Evolutionary conservation across 805 yeast species (phyloP).

Genomic region (Monosporozyma aerobia): DNA sequence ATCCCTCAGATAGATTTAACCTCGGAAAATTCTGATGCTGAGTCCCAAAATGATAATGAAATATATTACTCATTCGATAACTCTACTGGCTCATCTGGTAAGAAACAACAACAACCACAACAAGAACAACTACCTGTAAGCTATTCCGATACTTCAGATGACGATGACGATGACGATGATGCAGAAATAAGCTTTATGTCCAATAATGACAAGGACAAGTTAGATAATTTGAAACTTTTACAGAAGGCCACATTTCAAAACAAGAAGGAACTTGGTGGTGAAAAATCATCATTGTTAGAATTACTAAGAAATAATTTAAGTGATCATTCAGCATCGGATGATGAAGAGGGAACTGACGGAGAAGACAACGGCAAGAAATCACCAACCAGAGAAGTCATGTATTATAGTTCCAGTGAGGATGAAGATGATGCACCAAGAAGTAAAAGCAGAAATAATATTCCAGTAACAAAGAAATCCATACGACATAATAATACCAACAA

Average conservation of each 20-base stretch:
- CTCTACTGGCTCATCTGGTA: neutral
- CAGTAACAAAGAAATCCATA: conserved; percentile 21
- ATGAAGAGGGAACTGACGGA: neutral
- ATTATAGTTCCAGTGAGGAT: conserved; percentile 1
- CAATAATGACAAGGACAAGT: conserved; percentile 1
- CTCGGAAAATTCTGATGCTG: conserved; percentile 7
- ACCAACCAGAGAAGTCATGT: neutral
- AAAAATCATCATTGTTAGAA: neutral
- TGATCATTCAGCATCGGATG: neutral
- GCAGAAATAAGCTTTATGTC: neutral
- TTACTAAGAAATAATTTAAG: neutral
- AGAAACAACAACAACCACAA: neutral
- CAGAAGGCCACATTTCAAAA: neutral
- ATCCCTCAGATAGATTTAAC: conserved; percentile 14
- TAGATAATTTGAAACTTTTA: conserved; percentile 1
- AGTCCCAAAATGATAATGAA: neutral
- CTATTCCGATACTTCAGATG: neutral
- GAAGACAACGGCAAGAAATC: neutral
- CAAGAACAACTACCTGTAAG: neutral
- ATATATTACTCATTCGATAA: neutral
- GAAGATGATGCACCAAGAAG: neutral
- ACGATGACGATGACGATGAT: neutral
- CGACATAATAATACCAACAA: neutral
- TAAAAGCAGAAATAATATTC: conserved; percentile 32
- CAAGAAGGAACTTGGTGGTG: neutral